phyloP scores from a whole-genome alignment of 495 filamentous ascomycete species.

The Podospora comata region DNA sequence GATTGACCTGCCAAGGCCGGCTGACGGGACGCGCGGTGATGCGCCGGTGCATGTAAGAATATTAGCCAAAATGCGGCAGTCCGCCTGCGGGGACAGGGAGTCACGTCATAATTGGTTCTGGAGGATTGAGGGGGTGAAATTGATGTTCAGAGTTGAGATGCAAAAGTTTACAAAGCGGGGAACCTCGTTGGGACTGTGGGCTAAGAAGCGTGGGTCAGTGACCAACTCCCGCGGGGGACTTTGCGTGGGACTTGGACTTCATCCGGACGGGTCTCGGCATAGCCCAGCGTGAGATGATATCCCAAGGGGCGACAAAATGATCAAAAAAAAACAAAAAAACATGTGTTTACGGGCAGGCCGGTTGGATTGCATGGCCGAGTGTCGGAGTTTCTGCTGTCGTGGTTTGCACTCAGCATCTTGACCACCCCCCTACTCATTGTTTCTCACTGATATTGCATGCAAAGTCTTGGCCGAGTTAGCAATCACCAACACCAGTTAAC shows the following conservation, averaged over 20 bases:
- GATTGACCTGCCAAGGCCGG: constrained; percentile 21
- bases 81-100: constrained; percentile 19
- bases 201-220: constrained; percentile 5
- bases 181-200: constrained; percentile 8
- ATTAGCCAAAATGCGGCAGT: constrained; percentile 29
- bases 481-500: constrained; percentile 4
- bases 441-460: background rate
- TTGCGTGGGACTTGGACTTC: constrained; percentile 23
- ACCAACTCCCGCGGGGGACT: constrained; percentile 5
- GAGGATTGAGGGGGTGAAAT: constrained; percentile 16
- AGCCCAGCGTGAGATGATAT: constrained; percentile 2
- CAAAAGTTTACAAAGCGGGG: constrained; percentile 15
- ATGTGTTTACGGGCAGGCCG: background rate
- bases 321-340: background rate
- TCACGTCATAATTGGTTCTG: constrained; percentile 27
- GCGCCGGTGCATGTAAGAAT: constrained; percentile 6
- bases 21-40: constrained; percentile 12
- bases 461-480: background rate
- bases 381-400: background rate
- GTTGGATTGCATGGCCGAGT: background rate
- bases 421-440: background rate
- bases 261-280: constrained; percentile 24
- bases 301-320: background rate
- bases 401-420: background rate
- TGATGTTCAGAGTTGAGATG: background rate